Evolutionary conservation across 768 basidiomycete species (phyloP).

Genomic region (Lactifluus pinguis): DNA sequence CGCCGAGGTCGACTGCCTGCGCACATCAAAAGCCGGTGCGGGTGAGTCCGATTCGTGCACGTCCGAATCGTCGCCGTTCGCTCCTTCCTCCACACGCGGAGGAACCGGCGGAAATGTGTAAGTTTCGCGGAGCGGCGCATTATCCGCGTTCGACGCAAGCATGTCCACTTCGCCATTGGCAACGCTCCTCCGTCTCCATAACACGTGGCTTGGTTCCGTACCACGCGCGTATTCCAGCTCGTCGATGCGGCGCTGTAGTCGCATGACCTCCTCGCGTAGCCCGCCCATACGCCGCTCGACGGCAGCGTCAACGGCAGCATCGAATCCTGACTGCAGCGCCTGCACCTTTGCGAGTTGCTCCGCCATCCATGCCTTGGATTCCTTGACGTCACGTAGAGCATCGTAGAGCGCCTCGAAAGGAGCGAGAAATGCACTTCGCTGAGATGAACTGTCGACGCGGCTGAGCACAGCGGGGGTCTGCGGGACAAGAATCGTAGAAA

Average conservation of each 20-base stretch:
- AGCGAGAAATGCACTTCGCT: constrained; percentile 69
- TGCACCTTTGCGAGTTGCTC: constrained; percentile 65
- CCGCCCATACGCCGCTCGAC: constrained; percentile 53
- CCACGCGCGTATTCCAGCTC: constrained; percentile 51
- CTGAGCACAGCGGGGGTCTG: constrained; percentile 62
- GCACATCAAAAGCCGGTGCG: constrained; percentile 38
- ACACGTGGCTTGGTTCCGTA: neutral
- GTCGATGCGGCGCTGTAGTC: constrained; percentile 54
- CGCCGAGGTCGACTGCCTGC: constrained; percentile 42
- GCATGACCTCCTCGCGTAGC: constrained; percentile 53
- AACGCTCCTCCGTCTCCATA: constrained; percentile 21
- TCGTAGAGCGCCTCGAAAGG: constrained; percentile 84
- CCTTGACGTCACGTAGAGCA: constrained; percentile 68
- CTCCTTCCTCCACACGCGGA: constrained; percentile 2
- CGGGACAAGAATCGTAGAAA: constrained; percentile 54
- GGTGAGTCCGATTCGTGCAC: constrained; percentile 35
- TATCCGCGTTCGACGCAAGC: neutral
- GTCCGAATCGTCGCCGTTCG: neutral
- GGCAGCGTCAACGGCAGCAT: constrained; percentile 46
- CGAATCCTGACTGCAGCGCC: constrained; percentile 44
- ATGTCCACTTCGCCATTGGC: constrained; percentile 14
- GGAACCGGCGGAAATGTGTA: constrained; percentile 18
- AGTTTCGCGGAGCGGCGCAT: constrained; percentile 8
- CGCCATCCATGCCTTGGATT: constrained; percentile 67
- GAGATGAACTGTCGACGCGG: constrained; percentile 48